phyloP scores from a whole-genome alignment of 371 early-diverging fungal species.

The Cokeromyces recurvatus region DNA sequence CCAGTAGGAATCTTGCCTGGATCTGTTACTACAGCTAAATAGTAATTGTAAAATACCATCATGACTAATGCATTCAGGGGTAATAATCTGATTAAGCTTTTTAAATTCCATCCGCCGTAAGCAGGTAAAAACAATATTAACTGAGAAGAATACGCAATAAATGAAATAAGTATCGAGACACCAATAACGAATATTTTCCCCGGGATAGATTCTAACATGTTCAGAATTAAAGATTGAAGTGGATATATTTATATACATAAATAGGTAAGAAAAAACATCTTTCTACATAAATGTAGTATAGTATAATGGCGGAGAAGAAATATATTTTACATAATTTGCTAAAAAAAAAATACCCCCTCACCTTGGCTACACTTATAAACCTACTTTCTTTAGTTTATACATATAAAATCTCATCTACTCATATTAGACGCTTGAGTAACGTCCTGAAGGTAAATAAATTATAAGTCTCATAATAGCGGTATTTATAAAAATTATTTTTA shows the following conservation, averaged over 20 bases:
- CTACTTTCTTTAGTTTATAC: too few species aligned
- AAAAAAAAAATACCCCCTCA: too few species aligned
- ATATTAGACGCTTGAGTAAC: too few species aligned
- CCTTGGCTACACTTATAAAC: too few species aligned
- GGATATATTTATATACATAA: background rate
- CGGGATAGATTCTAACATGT: slow-evolving; percentile 40
- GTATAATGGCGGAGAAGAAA: too few species aligned
- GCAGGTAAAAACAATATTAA: slow-evolving; percentile 29
- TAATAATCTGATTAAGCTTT: slow-evolving; percentile 17
- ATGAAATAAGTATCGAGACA: slow-evolving; percentile 30
- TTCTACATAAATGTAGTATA: too few species aligned
- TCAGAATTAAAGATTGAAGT: background rate
- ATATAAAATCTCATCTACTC: too few species aligned
- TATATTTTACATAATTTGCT: too few species aligned
- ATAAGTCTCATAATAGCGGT: too few species aligned
- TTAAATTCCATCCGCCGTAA: slow-evolving; percentile 22
- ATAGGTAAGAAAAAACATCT: too few species aligned
- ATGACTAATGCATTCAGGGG: slow-evolving; percentile 66
- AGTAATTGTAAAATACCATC: slow-evolving; percentile 78
- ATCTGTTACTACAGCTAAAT: slow-evolving; percentile 67
- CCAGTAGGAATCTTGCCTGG: slow-evolving; percentile 77
- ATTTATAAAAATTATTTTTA: too few species aligned
- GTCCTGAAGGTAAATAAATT: too few species aligned
- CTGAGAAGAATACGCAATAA: slow-evolving; percentile 44
- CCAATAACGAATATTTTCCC: slow-evolving; percentile 40